phyloP scores from a whole-genome alignment of 805 yeast species.

The Cyberlindnera galapagoensis region DNA sequence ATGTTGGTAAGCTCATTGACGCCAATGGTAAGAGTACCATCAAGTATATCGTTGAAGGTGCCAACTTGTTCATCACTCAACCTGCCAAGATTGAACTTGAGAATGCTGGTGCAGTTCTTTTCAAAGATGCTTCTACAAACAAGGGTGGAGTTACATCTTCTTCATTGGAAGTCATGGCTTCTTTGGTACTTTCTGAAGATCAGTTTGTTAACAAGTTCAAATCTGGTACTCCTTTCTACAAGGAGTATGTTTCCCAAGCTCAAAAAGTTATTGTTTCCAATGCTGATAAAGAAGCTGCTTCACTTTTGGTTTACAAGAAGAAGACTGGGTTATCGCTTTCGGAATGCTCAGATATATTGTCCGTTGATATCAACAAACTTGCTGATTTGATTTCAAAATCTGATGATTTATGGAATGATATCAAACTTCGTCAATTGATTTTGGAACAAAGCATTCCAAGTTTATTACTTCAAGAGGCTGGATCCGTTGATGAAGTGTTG shows the following conservation, averaged over 20 bases:
- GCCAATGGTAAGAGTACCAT: conserved; percentile 65
- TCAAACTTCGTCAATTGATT: conserved; percentile 67
- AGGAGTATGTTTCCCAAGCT: conserved; percentile 77
- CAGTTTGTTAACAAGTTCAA: conserved; percentile 73
- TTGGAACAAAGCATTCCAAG: conserved; percentile 74
- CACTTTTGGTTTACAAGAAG: conserved; percentile 73
- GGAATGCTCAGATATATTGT: conserved; percentile 74
- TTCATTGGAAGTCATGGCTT: conserved; percentile 90
- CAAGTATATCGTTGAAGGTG: conserved; percentile 95
- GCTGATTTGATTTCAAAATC: conserved; percentile 81
- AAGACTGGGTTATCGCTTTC: conserved; percentile 54
- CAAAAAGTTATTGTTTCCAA: conserved; percentile 70
- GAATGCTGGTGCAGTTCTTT: conserved; percentile 76
- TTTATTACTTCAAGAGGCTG: conserved; percentile 60
- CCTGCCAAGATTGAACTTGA: conserved; percentile 85
- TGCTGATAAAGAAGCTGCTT: conserved; percentile 80
- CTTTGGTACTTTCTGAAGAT: conserved; percentile 82
- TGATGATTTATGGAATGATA: conserved; percentile 81
- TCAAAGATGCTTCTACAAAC: conserved; percentile 95
- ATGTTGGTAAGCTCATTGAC: conserved; percentile 67
- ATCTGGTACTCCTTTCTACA: conserved; percentile 69
- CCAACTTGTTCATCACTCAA: conserved; percentile 92
- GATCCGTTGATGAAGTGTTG: conserved; percentile 65
- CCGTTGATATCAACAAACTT: conserved; percentile 75
- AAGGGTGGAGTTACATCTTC: conserved; percentile 99